phyloP scores from a whole-genome alignment of 345 rosid species.

The Pelargonium nanum region DNA sequence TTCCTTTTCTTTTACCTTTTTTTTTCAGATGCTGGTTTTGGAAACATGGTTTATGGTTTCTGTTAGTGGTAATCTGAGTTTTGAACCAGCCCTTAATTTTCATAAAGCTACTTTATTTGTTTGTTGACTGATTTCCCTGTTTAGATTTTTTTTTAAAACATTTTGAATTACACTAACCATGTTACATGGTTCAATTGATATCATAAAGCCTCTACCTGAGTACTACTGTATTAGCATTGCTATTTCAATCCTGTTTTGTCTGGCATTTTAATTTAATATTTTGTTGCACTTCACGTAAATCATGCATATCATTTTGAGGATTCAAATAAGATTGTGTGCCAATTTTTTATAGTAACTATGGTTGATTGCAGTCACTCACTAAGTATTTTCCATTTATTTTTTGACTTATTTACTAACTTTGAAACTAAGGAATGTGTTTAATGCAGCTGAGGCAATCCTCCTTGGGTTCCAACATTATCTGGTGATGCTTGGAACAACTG shows the following conservation, averaged over 20 bases:
- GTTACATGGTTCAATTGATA: no score
- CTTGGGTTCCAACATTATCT: conserved; percentile 96
- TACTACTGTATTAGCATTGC: no score
- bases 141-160: no score
- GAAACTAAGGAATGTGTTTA: neutral
- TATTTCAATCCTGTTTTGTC: neutral
- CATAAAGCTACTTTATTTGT: no score
- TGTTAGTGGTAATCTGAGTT: neutral
- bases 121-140: neutral
- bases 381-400: neutral
- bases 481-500: conserved; percentile 91
- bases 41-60: neutral
- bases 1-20: neutral
- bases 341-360: no score
- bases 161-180: no score
- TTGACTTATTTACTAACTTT: no score
- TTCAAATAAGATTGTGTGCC: no score
- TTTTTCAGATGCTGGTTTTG: neutral
- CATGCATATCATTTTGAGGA: neutral
- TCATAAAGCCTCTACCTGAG: neutral
- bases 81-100: no score
- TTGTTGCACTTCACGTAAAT: neutral
- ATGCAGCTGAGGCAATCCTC: conserved; percentile 91
- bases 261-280: neutral
- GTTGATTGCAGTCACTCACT: no score